Percentiles rank a stretch among this genome's conserved stretches.
Conservation (phyloP, 2,329 filamentous ascomycete species). For the Gnomoniopsis sp. region DNA sequence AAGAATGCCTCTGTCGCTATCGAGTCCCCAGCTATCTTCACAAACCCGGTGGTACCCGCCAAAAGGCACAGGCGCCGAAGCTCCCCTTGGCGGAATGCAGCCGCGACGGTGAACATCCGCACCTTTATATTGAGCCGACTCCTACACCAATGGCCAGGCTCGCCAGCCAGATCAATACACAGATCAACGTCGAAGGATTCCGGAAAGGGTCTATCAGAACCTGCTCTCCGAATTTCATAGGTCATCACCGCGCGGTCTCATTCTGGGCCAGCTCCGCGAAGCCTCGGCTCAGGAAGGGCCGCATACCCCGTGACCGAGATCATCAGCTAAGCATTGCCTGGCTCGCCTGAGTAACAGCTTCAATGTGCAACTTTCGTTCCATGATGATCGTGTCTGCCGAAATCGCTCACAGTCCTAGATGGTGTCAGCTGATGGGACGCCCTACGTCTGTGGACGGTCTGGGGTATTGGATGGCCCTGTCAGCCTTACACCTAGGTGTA, state of each 20-base stretch:
- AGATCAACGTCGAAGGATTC: not conserved
- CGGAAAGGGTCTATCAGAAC: not conserved
- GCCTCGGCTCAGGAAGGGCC: not conserved
- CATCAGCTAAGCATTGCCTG: not conserved
- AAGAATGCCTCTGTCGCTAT: not conserved
- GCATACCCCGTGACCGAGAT: not conserved
- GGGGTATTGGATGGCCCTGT: not conserved
- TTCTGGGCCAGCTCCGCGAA: slow-evolving; percentile 1
- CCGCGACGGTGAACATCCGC: too few species aligned
- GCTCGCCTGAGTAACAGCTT: not conserved
- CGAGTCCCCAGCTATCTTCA: not conserved
- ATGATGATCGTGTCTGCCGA: not conserved
- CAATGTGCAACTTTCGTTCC: not conserved
- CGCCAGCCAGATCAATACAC: too few species aligned
- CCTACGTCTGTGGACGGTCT: not conserved
- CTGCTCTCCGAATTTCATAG: not conserved
- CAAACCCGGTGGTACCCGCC: not conserved
- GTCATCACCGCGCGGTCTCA: not conserved
- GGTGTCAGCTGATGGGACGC: not conserved
- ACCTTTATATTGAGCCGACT: too few species aligned
- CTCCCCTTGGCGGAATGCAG: too few species aligned
- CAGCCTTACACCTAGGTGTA: not conserved
- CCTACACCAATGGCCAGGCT: too few species aligned
- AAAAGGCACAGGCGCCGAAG: too few species aligned
- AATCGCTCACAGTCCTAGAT: not conserved